Conservation (phyloP, 148 eudicot species). For the Rhododendron ferrugineum region DNA sequence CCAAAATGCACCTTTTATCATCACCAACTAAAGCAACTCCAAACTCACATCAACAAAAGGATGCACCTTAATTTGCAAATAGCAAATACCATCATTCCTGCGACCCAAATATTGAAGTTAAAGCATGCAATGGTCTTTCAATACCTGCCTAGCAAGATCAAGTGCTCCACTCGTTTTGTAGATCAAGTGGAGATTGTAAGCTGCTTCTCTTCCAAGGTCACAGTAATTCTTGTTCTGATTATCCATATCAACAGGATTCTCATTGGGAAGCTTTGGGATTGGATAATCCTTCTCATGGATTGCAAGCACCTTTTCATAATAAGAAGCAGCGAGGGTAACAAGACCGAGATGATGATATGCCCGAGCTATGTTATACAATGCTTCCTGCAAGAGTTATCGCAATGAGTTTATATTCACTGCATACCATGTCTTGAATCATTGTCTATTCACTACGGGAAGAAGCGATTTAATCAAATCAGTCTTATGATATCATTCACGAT, state of each 20-base stretch:
- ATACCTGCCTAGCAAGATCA: constrained; percentile 86
- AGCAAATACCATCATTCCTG: not conserved
- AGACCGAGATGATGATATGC: constrained; percentile 86
- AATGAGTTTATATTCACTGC: not conserved
- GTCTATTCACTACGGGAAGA: not conserved
- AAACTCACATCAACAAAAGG: not conserved
- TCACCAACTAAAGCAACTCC: not conserved
- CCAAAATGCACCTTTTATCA: not conserved
- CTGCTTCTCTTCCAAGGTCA: constrained; percentile 89
- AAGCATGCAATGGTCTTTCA: constrained; percentile 54
- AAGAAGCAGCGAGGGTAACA: constrained; percentile 61
- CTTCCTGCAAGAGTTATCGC: constrained; percentile 40
- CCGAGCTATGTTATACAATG: constrained; percentile 72
- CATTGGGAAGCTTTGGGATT: constrained; percentile 50
- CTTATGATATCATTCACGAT: not conserved
- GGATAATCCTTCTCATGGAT: constrained; percentile 49
- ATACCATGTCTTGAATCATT: not conserved
- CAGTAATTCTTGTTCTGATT: constrained; percentile 49
- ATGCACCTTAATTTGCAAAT: not conserved
- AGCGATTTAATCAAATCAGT: not conserved
- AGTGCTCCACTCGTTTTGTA: constrained; percentile 71
- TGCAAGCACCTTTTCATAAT: constrained; percentile 74
- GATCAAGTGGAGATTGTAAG: constrained; percentile 78
- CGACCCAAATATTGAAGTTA: constrained; percentile 11
- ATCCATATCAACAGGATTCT: constrained; percentile 26